Conservation (phyloP, 495 filamentous ascomycete genomes). For the Penicillium dipodomyicola region DNA sequence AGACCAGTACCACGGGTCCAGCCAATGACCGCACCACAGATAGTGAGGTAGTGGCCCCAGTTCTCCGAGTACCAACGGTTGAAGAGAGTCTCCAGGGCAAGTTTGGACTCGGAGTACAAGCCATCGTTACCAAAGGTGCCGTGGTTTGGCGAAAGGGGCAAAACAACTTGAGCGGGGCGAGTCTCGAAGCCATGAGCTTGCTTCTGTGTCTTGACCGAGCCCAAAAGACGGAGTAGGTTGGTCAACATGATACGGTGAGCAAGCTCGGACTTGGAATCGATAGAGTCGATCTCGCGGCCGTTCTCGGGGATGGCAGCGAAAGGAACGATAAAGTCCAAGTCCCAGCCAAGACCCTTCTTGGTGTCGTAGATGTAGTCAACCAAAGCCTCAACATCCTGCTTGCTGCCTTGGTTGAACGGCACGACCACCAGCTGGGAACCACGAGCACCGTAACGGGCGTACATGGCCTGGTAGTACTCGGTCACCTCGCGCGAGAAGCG, state of each 20-base stretch:
- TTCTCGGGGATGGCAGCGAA: conserved; percentile 98
- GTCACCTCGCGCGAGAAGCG: conserved; percentile 96
- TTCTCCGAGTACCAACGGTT: conserved; percentile 97
- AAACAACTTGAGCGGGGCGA: conserved; percentile 90
- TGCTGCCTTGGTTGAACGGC: conserved; percentile 97
- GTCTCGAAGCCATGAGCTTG: conserved; percentile 83
- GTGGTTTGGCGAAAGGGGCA: conserved; percentile 96
- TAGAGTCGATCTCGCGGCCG: conserved; percentile 93
- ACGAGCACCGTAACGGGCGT: conserved; percentile 85
- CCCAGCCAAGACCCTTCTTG: conserved; percentile 98
- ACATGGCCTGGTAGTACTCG: conserved; percentile 99
- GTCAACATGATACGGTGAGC: conserved; percentile 99
- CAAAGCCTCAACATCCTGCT: conserved; percentile 92
- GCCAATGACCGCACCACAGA: conserved; percentile 97
- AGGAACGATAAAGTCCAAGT: conserved; percentile 92
- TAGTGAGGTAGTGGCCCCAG: conserved; percentile 97
- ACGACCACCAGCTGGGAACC: conserved; percentile 97
- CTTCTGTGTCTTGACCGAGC: conserved; percentile 88
- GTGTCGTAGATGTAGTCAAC: conserved; percentile 93
- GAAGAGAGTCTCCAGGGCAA: conserved; percentile 95
- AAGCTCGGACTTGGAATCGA: conserved; percentile 97
- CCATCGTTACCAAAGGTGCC: conserved; percentile 98
- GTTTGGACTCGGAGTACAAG: conserved; percentile 97
- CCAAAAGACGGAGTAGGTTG: conserved; percentile 88
- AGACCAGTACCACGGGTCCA: conserved; percentile 98